Percentiles rank a stretch among this genome's conserved stretches.
Conservation (phyloP, 106 monocot species). For the Hemerocallis citrina region DNA sequence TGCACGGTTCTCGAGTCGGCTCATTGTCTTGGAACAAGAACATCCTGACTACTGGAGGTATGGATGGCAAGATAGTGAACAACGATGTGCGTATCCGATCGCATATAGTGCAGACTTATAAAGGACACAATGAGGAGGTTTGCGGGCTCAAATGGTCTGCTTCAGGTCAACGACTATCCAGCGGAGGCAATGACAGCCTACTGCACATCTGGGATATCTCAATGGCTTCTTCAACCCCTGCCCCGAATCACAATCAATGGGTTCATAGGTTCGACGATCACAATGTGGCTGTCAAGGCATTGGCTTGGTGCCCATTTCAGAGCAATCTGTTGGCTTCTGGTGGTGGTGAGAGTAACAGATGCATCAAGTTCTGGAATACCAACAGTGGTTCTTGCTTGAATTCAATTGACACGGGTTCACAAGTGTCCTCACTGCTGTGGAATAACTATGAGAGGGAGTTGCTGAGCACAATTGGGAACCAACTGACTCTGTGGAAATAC, state of each 20-base stretch:
- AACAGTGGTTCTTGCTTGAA: slow-evolving; percentile 1
- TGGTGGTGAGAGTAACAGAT: slow-evolving; percentile 10
- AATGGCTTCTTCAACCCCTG: slow-evolving; percentile 6
- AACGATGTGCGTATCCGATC: slow-evolving; percentile 7
- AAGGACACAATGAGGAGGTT: slow-evolving; percentile 5
- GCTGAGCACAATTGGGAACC: slow-evolving; percentile 26
- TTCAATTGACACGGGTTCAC: slow-evolving; percentile 12
- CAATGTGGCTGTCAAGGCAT: slow-evolving; percentile 14
- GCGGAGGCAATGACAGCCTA: slow-evolving; percentile 17
- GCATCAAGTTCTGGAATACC: slow-evolving; percentile 27
- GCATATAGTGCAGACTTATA: background rate
- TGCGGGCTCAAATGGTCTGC: slow-evolving; percentile 18
- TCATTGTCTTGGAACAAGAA: slow-evolving; percentile 16
- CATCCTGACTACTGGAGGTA: slow-evolving; percentile 14
- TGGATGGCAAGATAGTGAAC: slow-evolving; percentile 1
- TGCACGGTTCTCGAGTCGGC: slow-evolving; percentile 5
- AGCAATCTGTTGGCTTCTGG: slow-evolving; percentile 23
- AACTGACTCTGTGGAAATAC: slow-evolving; percentile 19
- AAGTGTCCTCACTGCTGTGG: slow-evolving; percentile 19
- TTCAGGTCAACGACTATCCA: slow-evolving; percentile 10
- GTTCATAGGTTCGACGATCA: slow-evolving; percentile 18
- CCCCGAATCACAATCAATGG: slow-evolving; percentile 10
- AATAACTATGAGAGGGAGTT: slow-evolving; percentile 19
- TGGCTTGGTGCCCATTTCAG: slow-evolving; percentile 22
- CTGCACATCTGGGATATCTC: slow-evolving; percentile 17